phyloP scores from a whole-genome alignment of 2,329 filamentous ascomycete genomes.

The Cordyceps militaris region DNA sequence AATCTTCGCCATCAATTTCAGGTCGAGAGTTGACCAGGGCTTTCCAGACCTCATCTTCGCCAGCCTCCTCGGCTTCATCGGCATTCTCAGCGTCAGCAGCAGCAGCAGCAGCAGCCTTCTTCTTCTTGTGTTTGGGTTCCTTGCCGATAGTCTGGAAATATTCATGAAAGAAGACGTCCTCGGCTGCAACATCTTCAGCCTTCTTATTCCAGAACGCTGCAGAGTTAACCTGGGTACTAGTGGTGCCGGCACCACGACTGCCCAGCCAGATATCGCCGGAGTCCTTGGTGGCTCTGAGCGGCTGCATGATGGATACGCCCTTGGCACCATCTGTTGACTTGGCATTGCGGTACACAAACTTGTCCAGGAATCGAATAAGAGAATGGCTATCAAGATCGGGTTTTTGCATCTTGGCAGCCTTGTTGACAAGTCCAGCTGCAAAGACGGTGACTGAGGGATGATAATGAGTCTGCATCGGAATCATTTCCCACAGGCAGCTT shows the following conservation, averaged over 20 bases:
- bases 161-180: slow-evolving; percentile 97
- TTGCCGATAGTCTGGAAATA: slow-evolving; percentile 80
- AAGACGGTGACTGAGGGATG: slow-evolving; percentile 89
- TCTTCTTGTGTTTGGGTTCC: slow-evolving; percentile 46
- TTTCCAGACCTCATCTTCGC: slow-evolving; percentile 84
- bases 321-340: slow-evolving; percentile 63
- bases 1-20: slow-evolving; percentile 50
- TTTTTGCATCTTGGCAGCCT: slow-evolving; percentile 70
- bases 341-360: slow-evolving; percentile 95
- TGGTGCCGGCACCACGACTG: slow-evolving; percentile 37
- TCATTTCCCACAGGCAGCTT: slow-evolving; percentile 86
- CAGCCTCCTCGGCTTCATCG: slow-evolving; percentile 51
- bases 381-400: slow-evolving; percentile 87
- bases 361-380: slow-evolving; percentile 91
- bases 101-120: slow-evolving; percentile 49
- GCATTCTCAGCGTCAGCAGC: slow-evolving; percentile 33
- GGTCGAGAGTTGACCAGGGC: slow-evolving; percentile 76
- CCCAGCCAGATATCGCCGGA: slow-evolving; percentile 51
- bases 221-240: slow-evolving; percentile 59
- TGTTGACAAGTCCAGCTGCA: slow-evolving; percentile 62
- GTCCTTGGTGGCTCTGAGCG: slow-evolving; percentile 51
- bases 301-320: slow-evolving; percentile 94
- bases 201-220: slow-evolving; percentile 90
- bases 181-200: slow-evolving; percentile 75
- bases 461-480: slow-evolving; percentile 57